A percentile compares a stretch with the other conserved stretches of the same genome.
Conservation (phyloP, 352 stramenopile genomes). For the Pythium aquatile region DNA sequence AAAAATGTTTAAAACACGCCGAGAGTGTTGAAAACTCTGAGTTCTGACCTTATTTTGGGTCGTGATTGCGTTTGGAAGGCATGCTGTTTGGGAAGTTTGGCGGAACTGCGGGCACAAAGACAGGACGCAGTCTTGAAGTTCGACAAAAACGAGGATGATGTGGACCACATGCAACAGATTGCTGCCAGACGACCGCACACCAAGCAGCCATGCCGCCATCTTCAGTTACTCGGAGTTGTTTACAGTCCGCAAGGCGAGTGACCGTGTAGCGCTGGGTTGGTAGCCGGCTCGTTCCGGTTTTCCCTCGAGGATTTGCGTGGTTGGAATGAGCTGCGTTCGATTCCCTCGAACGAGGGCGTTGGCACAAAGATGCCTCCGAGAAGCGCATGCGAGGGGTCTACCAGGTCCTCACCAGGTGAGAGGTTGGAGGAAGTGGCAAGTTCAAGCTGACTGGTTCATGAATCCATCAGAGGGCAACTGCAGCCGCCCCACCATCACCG, state of each 20-base stretch:
- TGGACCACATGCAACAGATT: not conserved
- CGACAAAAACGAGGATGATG: not conserved
- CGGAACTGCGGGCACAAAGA: not conserved
- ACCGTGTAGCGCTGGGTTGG: too few species aligned
- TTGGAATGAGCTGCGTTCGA: too few species aligned
- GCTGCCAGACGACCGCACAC: not conserved
- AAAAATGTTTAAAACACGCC: slow-evolving; percentile 1
- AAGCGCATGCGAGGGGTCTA: not conserved
- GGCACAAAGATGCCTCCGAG: too few species aligned
- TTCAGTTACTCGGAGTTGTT: not conserved
- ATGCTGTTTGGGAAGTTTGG: not conserved
- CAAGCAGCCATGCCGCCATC: not conserved
- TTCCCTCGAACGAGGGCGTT: too few species aligned
- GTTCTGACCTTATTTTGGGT: not conserved
- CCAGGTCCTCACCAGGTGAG: too few species aligned
- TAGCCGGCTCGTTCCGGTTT: too few species aligned
- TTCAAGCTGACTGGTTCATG: slow-evolving; percentile 4
- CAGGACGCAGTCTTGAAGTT: slow-evolving; percentile 2
- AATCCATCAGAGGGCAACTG: slow-evolving; percentile 4
- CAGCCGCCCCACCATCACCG: not conserved
- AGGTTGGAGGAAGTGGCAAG: not conserved
- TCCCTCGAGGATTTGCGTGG: too few species aligned
- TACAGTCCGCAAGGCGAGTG: too few species aligned
- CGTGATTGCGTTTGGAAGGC: not conserved
- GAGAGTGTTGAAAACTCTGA: not conserved